Percentiles rank a stretch among this genome's conserved stretches.
Conservation (phyloP, 306 rosid genomes). For the Hylodesmum podocarpum region DNA sequence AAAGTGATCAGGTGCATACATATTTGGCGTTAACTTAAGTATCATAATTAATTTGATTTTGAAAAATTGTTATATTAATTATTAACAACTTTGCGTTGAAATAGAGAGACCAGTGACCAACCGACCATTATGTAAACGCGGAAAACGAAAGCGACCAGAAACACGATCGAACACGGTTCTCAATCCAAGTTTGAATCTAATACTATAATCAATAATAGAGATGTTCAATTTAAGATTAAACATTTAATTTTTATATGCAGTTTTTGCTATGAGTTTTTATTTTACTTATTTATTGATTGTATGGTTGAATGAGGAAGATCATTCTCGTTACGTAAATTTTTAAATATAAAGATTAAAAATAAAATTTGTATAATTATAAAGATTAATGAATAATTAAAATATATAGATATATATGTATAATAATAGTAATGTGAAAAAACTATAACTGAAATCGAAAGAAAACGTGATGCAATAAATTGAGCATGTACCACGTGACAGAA, state of each 20-base stretch:
- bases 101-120: not conserved
- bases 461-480: not conserved
- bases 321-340: too few relatives aligned
- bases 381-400: too few relatives aligned
- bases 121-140: slow-evolving; percentile 16
- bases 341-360: too few relatives aligned
- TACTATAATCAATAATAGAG: not conserved
- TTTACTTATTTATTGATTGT: not conserved
- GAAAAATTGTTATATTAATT: not conserved
- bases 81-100: too few relatives aligned
- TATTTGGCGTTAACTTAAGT: not conserved
- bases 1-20: not conserved
- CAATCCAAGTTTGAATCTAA: not conserved
- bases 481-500: slow-evolving; percentile 9
- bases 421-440: too few relatives aligned
- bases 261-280: not conserved
- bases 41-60: not conserved
- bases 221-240: not conserved
- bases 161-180: slow-evolving; percentile 25
- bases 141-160: slow-evolving; percentile 14
- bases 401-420: too few relatives aligned
- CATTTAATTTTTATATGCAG: not conserved
- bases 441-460: not conserved
- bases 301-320: too few relatives aligned
- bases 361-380: too few relatives aligned